phyloP scores from a whole-genome alignment of 257 asterid species.

The Scutellaria galericulata region DNA sequence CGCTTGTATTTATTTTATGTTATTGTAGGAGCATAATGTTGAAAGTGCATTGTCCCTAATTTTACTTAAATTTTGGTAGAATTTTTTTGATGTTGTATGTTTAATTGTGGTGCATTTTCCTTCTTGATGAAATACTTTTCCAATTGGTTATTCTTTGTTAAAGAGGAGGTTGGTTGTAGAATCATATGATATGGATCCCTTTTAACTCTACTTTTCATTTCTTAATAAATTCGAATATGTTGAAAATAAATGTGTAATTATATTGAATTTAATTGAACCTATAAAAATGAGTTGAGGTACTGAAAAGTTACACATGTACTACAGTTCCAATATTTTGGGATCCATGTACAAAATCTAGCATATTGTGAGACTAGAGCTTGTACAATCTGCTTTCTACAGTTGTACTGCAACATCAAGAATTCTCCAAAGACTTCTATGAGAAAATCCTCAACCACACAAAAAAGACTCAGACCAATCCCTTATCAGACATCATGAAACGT shows the following conservation, averaged over 20 bases:
- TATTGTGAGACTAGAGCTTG: constrained; percentile 16
- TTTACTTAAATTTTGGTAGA: neutral
- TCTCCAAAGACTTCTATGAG: constrained; percentile 27
- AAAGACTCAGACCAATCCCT: constrained; percentile 34
- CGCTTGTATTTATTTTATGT: neutral
- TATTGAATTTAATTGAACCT: neutral
- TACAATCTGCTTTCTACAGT: constrained; percentile 26
- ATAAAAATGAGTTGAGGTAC: neutral
- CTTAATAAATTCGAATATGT: too few relatives aligned
- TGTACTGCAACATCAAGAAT: constrained; percentile 31
- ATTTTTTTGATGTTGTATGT: neutral
- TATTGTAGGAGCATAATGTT: neutral
- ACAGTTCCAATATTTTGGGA: too few relatives aligned
- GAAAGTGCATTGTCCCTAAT: neutral
- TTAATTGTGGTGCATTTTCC: neutral
- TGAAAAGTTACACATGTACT: constrained; percentile 23
- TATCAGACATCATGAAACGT: constrained; percentile 49
- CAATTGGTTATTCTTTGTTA: neutral
- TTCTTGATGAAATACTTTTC: neutral
- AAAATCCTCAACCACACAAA: constrained; percentile 60
- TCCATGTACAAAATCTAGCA: constrained; percentile 21
- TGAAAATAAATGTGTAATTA: neutral
- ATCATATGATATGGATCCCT: too few relatives aligned
- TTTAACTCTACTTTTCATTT: too few relatives aligned
- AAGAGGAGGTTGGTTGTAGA: too few relatives aligned